Conservation (phyloP, 2,329 filamentous ascomycete species). For the Aspergillus pseudonomiae region DNA sequence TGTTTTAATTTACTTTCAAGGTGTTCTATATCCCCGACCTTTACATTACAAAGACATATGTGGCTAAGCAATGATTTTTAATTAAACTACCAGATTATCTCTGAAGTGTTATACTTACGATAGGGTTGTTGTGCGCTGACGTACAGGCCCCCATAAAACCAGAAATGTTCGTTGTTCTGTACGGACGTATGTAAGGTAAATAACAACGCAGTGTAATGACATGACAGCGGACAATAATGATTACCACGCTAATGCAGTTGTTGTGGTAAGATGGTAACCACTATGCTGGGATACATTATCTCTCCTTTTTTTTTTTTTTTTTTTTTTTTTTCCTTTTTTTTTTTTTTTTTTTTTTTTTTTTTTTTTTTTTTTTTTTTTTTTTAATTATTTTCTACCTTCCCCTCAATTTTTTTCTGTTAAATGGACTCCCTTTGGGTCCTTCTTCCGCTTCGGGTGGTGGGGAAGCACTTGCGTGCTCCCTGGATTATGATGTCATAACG, state of each 20-base stretch:
- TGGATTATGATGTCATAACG: constrained; percentile 26
- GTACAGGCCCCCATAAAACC: background rate
- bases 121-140: background rate
- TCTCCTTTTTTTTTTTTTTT: constrained; percentile 9
- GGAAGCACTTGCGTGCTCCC: constrained; percentile 18
- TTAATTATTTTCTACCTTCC: background rate
- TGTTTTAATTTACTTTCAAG: background rate
- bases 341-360: constrained; percentile 22
- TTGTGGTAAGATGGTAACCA: constrained; percentile 24
- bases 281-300: constrained; percentile 19
- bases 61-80: background rate
- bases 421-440: constrained; percentile 1
- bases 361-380: constrained; percentile 19
- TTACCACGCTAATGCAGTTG: constrained; percentile 22
- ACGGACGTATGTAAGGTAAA: constrained; percentile 13
- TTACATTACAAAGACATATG: background rate
- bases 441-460: constrained; percentile 10
- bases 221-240: constrained; percentile 7
- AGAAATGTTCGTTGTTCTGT: background rate
- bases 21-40: background rate
- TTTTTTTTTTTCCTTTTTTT: constrained; percentile 7
- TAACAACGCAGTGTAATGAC: constrained; percentile 11
- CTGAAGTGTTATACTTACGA: background rate
- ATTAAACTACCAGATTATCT: background rate
- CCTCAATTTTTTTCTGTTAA: background rate